phyloP scores from a whole-genome alignment of 305 asterid species.

The Solanum hybrid region DNA sequence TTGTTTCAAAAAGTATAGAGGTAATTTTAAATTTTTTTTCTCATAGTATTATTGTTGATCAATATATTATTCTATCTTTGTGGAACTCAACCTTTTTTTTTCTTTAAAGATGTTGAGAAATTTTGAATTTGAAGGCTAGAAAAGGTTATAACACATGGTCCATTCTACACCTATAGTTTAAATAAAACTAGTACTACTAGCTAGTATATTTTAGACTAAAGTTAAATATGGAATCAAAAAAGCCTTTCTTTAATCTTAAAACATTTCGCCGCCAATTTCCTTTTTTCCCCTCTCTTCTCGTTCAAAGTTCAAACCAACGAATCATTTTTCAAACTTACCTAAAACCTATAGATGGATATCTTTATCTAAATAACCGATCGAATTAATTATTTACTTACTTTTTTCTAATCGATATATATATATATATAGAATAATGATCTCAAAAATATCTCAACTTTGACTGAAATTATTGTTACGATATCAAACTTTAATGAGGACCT shows the following conservation, averaged over 20 bases:
- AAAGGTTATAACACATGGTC: neutral
- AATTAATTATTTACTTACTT: neutral
- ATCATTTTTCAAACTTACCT: neutral
- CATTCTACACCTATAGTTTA: neutral
- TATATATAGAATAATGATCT: too few species aligned
- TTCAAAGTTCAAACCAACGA: neutral
- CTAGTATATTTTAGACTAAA: neutral
- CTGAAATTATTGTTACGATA: too few species aligned
- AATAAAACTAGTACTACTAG: neutral
- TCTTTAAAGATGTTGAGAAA: neutral
- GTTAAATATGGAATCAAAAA: neutral
- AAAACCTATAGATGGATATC: neutral
- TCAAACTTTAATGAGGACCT: too few species aligned
- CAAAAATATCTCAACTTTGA: too few species aligned
- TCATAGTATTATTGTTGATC: neutral
- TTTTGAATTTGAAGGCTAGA: neutral
- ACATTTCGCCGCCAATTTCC: conserved; percentile 20
- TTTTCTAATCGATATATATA: neutral
- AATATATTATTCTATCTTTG: neutral
- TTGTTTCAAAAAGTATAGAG: neutral
- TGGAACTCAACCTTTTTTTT: neutral
- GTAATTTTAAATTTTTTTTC: neutral
- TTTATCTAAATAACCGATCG: neutral
- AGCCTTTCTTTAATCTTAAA: conserved; percentile 18
- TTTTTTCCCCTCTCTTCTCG: neutral